Percentiles rank a stretch among this genome's conserved stretches.
Conservation (phyloP, 192 early-diverging fungal genomes). For the Linnemannia schmuckeri region DNA sequence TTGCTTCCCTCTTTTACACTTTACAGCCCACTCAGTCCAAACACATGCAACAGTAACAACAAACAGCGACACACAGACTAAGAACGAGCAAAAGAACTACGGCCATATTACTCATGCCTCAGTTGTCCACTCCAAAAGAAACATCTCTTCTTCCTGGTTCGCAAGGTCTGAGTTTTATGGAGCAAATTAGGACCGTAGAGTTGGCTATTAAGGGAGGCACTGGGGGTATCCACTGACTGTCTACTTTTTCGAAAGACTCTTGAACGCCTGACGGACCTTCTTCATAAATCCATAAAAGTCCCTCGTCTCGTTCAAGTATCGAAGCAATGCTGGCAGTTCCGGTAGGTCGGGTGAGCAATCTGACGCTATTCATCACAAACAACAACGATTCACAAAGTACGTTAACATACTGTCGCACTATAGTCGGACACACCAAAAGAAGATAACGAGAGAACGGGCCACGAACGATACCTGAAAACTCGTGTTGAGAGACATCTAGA, state of each 20-base stretch:
- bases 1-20: background rate
- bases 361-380: constrained; percentile 45
- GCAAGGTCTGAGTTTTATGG: background rate
- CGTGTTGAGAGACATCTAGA: constrained; percentile 68
- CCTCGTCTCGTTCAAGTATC: constrained; percentile 68
- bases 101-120: background rate
- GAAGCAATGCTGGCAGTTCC: constrained; percentile 60
- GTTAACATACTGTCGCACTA: background rate
- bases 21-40: background rate
- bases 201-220: background rate
- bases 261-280: constrained; percentile 71
- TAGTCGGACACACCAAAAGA: background rate
- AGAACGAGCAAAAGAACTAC: too few species aligned
- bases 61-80: too few species aligned
- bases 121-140: too few species aligned
- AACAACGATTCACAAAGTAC: too few species aligned
- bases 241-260: constrained; percentile 51
- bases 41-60: background rate
- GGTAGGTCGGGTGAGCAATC: constrained; percentile 66
- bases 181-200: background rate
- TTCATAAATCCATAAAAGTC: constrained; percentile 83
- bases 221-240: background rate
- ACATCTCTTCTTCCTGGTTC: background rate
- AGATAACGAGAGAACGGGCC: background rate
- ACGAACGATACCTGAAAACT: constrained; percentile 61